Evolutionary conservation across 2,329 filamentous ascomycete species (phyloP).

Genomic region (Lachnellula cervina): DNA sequence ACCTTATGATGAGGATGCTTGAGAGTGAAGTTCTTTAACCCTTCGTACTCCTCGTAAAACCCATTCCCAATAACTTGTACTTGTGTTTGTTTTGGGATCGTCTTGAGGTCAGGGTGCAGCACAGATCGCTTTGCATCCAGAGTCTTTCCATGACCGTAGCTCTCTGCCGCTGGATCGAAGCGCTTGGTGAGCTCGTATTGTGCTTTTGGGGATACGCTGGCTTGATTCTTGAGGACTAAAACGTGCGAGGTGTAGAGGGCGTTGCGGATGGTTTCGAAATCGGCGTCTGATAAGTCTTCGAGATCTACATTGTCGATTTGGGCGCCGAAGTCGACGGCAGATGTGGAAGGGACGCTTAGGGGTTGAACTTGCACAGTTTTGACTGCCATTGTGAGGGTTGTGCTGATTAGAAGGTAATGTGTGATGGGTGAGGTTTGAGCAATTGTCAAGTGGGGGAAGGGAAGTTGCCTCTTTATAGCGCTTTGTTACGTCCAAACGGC

Average conservation of each 20-base stretch:
- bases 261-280: slow-evolving; percentile 58
- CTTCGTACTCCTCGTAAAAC: slow-evolving; percentile 63
- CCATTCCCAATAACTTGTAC: slow-evolving; percentile 79
- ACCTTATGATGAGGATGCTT: slow-evolving; percentile 73
- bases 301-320: slow-evolving; percentile 53
- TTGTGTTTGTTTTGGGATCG: slow-evolving; percentile 73
- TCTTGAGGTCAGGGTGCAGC: slow-evolving; percentile 72
- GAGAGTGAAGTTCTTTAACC: slow-evolving; percentile 61
- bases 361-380: slow-evolving; percentile 27
- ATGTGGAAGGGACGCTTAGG: slow-evolving; percentile 23
- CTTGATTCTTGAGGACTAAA: slow-evolving; percentile 65
- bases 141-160: slow-evolving; percentile 73
- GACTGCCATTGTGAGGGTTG: slow-evolving; percentile 27
- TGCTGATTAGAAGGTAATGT: neutral
- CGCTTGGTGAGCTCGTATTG: slow-evolving; percentile 70
- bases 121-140: slow-evolving; percentile 60
- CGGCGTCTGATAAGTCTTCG: slow-evolving; percentile 57
- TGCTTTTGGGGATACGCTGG: slow-evolving; percentile 58
- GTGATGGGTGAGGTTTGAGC: neutral
- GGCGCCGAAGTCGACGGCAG: slow-evolving; percentile 54
- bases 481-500: neutral
- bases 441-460: neutral
- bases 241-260: slow-evolving; percentile 66
- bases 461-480: slow-evolving; percentile 1
- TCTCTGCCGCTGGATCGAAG: slow-evolving; percentile 62